Evolutionary conservation across 331 rosid genomes (phyloP).

Genomic region (Quercus phellos): DNA sequence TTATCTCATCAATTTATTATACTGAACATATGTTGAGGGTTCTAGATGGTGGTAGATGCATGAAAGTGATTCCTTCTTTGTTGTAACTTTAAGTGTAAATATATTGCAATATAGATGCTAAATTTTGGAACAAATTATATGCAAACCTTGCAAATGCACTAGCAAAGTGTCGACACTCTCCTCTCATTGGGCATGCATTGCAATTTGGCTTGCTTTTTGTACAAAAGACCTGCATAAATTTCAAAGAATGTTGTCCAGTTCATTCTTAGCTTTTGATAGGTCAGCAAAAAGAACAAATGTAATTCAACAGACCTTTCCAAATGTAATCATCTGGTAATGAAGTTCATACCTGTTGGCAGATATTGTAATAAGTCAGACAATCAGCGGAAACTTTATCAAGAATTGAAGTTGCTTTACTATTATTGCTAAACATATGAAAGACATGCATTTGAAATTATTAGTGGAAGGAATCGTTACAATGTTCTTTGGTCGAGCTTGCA

Average conservation of each 20-base stretch:
- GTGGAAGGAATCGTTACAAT: conserved; percentile 49
- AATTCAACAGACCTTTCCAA: conserved; percentile 76
- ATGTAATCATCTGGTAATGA: conserved; percentile 98
- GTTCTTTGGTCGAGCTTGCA: conserved; percentile 99
- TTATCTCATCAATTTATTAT: neutral
- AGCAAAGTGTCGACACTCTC: conserved; percentile 97
- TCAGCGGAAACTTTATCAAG: conserved; percentile 1
- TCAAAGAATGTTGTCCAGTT: conserved; percentile 13
- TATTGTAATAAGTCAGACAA: conserved; percentile 18
- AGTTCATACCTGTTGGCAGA: conserved; percentile 78
- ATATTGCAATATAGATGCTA: neutral
- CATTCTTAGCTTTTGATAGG: conserved; percentile 23
- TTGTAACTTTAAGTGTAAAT: conserved; percentile 1
- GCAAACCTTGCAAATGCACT: conserved; percentile 97
- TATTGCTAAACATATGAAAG: conserved; percentile 4
- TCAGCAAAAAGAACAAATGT: conserved; percentile 1
- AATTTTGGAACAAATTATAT: conserved; percentile 11
- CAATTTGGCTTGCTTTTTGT: conserved; percentile 97
- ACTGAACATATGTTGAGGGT: neutral
- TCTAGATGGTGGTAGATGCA: conserved; percentile 11
- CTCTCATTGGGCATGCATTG: conserved; percentile 99
- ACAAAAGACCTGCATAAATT: conserved; percentile 82
- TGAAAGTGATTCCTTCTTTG: neutral
- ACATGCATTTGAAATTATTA: conserved; percentile 1
- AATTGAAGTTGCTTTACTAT: neutral